Conservation (phyloP, 805 yeast species). For the Candida ficus region DNA sequence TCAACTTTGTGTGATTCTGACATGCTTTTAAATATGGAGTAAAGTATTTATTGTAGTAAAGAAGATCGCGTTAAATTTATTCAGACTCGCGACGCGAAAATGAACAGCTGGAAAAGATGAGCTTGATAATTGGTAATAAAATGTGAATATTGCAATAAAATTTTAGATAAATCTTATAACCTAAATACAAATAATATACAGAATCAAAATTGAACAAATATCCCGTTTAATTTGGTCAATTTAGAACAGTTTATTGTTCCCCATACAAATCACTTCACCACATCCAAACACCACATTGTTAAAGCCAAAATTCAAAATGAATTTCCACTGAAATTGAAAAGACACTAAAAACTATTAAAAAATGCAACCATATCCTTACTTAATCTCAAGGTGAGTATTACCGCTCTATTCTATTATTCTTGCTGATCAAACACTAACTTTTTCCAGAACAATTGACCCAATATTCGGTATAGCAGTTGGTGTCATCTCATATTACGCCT, state of each 20-base stretch:
- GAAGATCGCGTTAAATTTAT: too few relatives aligned
- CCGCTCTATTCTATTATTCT: background rate
- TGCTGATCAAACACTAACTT: background rate
- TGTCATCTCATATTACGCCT: slow-evolving; percentile 53
- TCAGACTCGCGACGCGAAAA: too few relatives aligned
- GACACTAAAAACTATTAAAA: background rate
- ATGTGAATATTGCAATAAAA: too few relatives aligned
- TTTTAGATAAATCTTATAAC: too few relatives aligned
- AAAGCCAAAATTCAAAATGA: background rate
- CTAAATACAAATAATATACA: too few relatives aligned
- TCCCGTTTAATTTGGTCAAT: too few relatives aligned
- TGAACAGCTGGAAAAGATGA: too few relatives aligned
- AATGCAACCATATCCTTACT: slow-evolving; percentile 14
- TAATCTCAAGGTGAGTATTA: slow-evolving; percentile 23
- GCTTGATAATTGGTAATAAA: too few relatives aligned
- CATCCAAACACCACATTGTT: background rate
- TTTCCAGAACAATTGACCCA: slow-evolving; percentile 51
- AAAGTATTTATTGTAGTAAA: too few relatives aligned
- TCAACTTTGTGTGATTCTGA: slow-evolving; percentile 1
- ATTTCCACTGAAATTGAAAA: background rate
- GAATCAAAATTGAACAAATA: too few relatives aligned
- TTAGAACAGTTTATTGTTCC: too few relatives aligned
- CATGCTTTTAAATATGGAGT: background rate
- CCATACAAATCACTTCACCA: too few relatives aligned
- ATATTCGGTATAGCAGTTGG: slow-evolving; percentile 61